A percentile compares a stretch with the other conserved stretches of the same genome.
Conservation (phyloP, 2,329 filamentous ascomycete species). For the Penicillium sp. region DNA sequence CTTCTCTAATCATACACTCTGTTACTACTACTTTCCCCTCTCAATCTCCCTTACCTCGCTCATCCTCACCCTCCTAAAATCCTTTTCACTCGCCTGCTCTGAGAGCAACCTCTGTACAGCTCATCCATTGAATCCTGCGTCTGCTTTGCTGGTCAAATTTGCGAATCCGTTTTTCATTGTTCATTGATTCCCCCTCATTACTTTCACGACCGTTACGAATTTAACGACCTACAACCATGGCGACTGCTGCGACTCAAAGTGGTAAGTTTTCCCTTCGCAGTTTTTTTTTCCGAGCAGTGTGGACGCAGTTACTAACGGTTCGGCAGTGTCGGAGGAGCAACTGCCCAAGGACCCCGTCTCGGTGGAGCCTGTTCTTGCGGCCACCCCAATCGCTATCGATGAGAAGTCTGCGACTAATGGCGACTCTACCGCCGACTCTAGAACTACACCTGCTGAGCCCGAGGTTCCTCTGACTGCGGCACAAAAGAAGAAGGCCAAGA, state of each 20-base stretch:
- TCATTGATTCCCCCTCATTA: slow-evolving; percentile 10
- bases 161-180: slow-evolving; percentile 20
- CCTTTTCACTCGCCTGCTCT: slow-evolving; percentile 21
- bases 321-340: slow-evolving; percentile 28
- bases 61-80: background rate
- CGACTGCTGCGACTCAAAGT: slow-evolving; percentile 32
- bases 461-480: slow-evolving; percentile 25
- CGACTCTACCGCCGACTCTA: slow-evolving; percentile 2
- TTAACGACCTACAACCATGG: slow-evolving; percentile 34
- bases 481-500: slow-evolving; percentile 31
- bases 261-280: slow-evolving; percentile 16
- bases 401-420: slow-evolving; percentile 20
- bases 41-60: background rate
- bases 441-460: slow-evolving; percentile 12
- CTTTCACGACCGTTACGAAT: slow-evolving; percentile 33
- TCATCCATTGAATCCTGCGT: slow-evolving; percentile 26
- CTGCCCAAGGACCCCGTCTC: slow-evolving; percentile 30
- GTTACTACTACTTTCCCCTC: background rate
- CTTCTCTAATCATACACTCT: slow-evolving; percentile 15
- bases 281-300: background rate
- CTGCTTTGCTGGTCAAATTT: slow-evolving; percentile 38
- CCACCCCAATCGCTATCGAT: slow-evolving; percentile 21
- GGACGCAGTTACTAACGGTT: background rate
- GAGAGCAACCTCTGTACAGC: slow-evolving; percentile 32
- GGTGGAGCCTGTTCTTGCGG: slow-evolving; percentile 20